These are phyloP conservation scores for Bipolaris sorokiniana DNA, from an alignment of 2,329 filamentous ascomycete species.

Conservation along the genomic window DNA sequence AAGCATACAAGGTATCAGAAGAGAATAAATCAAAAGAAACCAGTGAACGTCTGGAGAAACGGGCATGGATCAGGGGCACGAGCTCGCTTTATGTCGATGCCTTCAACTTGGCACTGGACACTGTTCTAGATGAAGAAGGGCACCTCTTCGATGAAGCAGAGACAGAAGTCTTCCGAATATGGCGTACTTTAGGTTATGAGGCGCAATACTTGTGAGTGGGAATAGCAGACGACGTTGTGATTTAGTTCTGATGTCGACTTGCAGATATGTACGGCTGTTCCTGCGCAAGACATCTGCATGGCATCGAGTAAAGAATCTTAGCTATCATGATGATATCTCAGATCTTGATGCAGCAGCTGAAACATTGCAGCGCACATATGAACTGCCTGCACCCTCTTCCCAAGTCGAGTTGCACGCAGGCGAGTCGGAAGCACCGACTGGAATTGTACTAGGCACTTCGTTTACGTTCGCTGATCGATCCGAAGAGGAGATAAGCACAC, in stretches of 20 bases:
- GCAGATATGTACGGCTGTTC: constrained; percentile 88
- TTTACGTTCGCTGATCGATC: constrained; percentile 86
- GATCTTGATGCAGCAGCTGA: constrained; percentile 71
- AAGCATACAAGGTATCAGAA: constrained; percentile 68
- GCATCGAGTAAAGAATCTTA: constrained; percentile 80
- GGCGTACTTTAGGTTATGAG: constrained; percentile 78
- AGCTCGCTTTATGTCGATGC: constrained; percentile 97
- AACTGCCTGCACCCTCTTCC: constrained; percentile 59
- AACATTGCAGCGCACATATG: constrained; percentile 64
- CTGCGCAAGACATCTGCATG: constrained; percentile 88
- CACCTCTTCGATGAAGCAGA: constrained; percentile 87
- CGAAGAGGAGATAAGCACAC: constrained; percentile 71
- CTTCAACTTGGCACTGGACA: constrained; percentile 90
- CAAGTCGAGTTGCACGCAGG: constrained; percentile 52
- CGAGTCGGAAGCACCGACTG: constrained; percentile 57
- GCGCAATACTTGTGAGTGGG: constrained; percentile 80
- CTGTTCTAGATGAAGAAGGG: constrained; percentile 84
- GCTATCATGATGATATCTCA: constrained; percentile 82
- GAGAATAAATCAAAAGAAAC: constrained; percentile 47
- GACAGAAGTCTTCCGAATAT: constrained; percentile 74
- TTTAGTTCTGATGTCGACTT: background rate
- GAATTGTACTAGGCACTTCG: constrained; percentile 56
- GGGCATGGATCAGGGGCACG: constrained; percentile 74
- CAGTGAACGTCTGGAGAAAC: constrained; percentile 61
- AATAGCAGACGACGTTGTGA: background rate